Base-by-base conservation (phyloP, 352 stramenopile genomes). In the Thraustochytrium striatum region DNA sequence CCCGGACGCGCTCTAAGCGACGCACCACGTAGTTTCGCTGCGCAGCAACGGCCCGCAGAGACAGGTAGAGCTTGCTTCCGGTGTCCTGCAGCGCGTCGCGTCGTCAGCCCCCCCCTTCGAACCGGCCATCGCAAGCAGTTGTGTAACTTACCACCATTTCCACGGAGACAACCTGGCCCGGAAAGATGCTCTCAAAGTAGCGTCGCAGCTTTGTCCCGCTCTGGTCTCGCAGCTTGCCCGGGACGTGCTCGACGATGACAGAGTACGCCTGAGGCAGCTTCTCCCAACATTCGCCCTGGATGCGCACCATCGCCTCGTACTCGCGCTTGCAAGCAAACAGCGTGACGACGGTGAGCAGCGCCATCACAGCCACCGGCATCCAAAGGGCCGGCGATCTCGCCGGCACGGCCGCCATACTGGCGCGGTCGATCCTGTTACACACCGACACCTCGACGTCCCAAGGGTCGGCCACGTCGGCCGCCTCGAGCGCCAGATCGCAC, bases 131-230 rank as follows among this genome's bases (percentile, higher is more conserved):
- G n/a, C n/a, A n/a, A n/a, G n/a, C n/a, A n/a, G n/a, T n/a, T 21
- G 25, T 21, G 25, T 21, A 55, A 55, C 47, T 55, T 55, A 55
- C 47, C 9, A 75, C 65, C 65, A 75, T 61, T n/a, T 38, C 50
- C 39, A 75, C 65, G 13, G 65, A 36, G 32, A 75, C 41, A 28
- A 75, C 65, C n/a, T 38, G 65, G 25, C 50, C 32, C 11, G 65
- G 65, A 25, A 75, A 75, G 21, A 75, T 38, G 30, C 50, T 16
- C 11, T 75, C 44, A 75, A 75, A 75, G 65, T 75, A 75, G 0
- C 68, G 41, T 16, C 19, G 61, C 3, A 75, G 52, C 11, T 30
- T 30, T 5, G 11, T 5, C 16, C 65, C 65, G 19, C 41, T 55
- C 0, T 38, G 32, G 44, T 75, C 65, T 30, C 65, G 32, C 16